phyloP scores from a whole-genome alignment of 495 filamentous ascomycete genomes.

The Polyplosphaeria fusca region DNA sequence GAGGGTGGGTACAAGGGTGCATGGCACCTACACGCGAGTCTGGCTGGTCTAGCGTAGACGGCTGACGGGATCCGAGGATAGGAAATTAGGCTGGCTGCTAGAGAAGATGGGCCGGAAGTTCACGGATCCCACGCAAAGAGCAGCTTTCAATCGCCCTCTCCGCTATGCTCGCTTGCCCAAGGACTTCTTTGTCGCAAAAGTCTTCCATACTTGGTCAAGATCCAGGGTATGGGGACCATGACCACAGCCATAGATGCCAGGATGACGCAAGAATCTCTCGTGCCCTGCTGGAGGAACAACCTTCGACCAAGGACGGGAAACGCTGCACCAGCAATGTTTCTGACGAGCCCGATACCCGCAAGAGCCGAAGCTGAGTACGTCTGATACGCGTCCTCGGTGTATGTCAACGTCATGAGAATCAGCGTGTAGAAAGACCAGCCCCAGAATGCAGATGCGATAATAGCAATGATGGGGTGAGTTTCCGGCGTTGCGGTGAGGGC shows the following conservation, averaged over 20 bases:
- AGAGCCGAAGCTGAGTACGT: conserved; percentile 50
- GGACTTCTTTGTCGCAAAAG: not conserved
- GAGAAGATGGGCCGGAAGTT: too few relatives aligned
- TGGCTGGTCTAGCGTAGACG: too few relatives aligned
- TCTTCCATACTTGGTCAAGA: conserved; percentile 3
- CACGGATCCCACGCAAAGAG: too few relatives aligned
- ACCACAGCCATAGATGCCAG: not conserved
- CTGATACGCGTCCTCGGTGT: conserved; percentile 56
- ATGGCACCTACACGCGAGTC: too few relatives aligned
- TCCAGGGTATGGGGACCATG: conserved; percentile 1
- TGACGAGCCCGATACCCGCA: conserved; percentile 48
- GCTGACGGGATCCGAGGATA: too few relatives aligned
- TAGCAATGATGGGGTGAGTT: conserved; percentile 32
- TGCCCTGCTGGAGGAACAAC: conserved; percentile 52
- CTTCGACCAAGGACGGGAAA: conserved; percentile 38
- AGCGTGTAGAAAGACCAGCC: conserved; percentile 41
- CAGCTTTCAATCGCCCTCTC: not conserved
- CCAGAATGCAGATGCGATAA: conserved; percentile 36
- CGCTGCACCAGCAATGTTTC: conserved; percentile 45
- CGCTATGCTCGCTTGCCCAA: conserved; percentile 2
- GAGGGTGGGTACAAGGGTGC: too few relatives aligned
- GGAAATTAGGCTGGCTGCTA: too few relatives aligned
- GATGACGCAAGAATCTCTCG: conserved; percentile 54
- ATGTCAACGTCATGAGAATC: conserved; percentile 61
- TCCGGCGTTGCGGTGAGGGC: conserved; percentile 36